These are phyloP conservation scores for Citrullus amarus DNA, from an alignment of 306 rosid genomes.

Conservation along the genomic window DNA sequence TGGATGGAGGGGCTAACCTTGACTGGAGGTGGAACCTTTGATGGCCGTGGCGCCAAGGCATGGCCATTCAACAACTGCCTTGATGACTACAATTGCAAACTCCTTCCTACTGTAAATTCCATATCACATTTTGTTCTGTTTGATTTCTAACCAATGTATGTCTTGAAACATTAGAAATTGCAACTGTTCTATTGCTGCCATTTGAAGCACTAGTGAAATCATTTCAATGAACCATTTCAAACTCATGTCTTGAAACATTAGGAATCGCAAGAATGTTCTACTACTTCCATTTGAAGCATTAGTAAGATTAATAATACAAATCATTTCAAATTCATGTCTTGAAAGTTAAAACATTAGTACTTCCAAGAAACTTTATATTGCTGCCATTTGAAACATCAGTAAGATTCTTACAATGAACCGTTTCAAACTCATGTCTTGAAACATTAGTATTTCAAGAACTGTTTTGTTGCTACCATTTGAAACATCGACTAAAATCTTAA, in stretches of 20 bases:
- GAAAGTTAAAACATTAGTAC: not conserved
- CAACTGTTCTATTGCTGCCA: not conserved
- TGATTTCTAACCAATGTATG: not conserved
- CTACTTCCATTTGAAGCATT: not conserved
- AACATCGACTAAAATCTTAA: not conserved
- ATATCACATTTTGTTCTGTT: not conserved
- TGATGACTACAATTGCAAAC: slow-evolving; percentile 26
- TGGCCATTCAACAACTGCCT: slow-evolving; percentile 40
- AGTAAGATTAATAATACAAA: no score
- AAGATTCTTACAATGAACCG: not conserved
- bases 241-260: not conserved
- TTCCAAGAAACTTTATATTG: not conserved
- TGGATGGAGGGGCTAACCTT: slow-evolving; percentile 27
- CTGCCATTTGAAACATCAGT: not conserved
- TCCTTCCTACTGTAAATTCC: slow-evolving; percentile 34
- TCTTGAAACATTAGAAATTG: not conserved
- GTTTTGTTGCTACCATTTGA: not conserved
- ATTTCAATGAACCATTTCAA: not conserved
- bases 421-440: not conserved
- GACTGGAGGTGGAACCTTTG: slow-evolving; percentile 42
- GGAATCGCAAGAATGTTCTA: not conserved
- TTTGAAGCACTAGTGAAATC: not conserved
- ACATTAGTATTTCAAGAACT: no score
- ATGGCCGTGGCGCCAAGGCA: slow-evolving; percentile 39
- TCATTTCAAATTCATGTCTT: not conserved